A percentile compares a stretch with the other conserved stretches of the same genome.
These are phyloP conservation scores for Aspergillus terreus DNA, from an alignment of 2,329 filamentous ascomycete genomes.

Conservation along the genomic window DNA sequence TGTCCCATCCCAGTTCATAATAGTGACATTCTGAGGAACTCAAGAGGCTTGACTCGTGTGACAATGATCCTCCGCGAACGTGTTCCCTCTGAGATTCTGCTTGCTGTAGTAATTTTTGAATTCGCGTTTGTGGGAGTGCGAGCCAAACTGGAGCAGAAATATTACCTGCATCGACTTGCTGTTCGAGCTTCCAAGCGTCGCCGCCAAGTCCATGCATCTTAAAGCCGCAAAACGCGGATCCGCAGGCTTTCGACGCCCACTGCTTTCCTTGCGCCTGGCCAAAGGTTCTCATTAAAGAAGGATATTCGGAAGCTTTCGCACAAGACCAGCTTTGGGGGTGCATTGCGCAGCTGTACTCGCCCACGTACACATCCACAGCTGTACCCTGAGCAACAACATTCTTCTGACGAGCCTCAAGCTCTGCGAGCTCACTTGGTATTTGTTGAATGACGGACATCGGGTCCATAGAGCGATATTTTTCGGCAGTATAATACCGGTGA, in stretches of 20 bases:
- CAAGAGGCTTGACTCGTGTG: background rate
- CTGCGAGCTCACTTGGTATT: conserved; percentile 41
- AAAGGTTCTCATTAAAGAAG: conserved; percentile 40
- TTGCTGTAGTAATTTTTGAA: conserved; percentile 32
- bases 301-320: conserved; percentile 37
- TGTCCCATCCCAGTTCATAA: conserved; percentile 54
- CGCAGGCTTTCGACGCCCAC: conserved; percentile 50
- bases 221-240: conserved; percentile 52
- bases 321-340: conserved; percentile 50
- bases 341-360: conserved; percentile 58
- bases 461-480: conserved; percentile 17
- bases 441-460: conserved; percentile 52
- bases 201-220: conserved; percentile 62
- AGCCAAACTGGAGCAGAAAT: conserved; percentile 41
- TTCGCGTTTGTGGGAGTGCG: conserved; percentile 33
- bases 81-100: conserved; percentile 29
- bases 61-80: conserved; percentile 5
- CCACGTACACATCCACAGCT: conserved; percentile 51
- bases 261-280: conserved; percentile 33
- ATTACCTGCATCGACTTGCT: conserved; percentile 46
- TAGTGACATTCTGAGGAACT: conserved; percentile 47
- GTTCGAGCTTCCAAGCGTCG: conserved; percentile 58
- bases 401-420: conserved; percentile 47
- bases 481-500: conserved; percentile 57
- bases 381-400: conserved; percentile 46